Evolutionary conservation across 2,329 filamentous ascomycete genomes (phyloP), one percentile per base, ranked within the genome.

Genomic region (Uncinocarpus reesii): DNA sequence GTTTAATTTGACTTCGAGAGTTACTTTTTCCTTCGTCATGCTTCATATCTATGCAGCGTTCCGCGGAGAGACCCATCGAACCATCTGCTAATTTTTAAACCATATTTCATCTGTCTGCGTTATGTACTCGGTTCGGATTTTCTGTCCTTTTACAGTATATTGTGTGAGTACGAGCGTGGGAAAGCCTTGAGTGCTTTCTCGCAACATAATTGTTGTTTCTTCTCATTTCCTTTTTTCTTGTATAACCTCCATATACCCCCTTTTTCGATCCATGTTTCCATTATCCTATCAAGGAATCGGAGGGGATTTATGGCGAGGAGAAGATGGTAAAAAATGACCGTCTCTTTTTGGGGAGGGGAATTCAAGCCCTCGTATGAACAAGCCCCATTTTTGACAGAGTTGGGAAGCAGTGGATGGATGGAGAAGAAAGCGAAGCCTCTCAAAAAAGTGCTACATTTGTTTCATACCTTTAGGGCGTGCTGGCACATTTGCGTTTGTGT

Each of bases 131-230:
- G 50, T 42, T 52, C 42, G 46, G 50, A 45, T 42, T n/a, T 41
- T 41, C n/a, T 21, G n/a, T 40, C 13, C 53, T 49, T 64, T 65
- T 58, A 73, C 67, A 3, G 53, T 20, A 47, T 40, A 40, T 31
- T 49, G 50, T 51, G 21, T 46, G 46, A 52, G 42, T 50, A 41
- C 31, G 34, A 48, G 35, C 46, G 48, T 28, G 48, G 13, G 43
- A 45, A 23, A 42, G 15, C 7, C 20, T 16, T 35, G 16, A 29
- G 7, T 42, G 23, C 31, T 38, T 29, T 48, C 42, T 42, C 42
- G 20, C 21, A 35, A 38, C 31, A 16, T 42, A 36, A 40, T 49
- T 48, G 21, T 45, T 32, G 28, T 45, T 42, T 45, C 37, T 47
- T 44, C 13, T 6, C 20, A 40, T 42, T 31, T 48, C 38, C 13